A percentile compares a stretch with the other conserved stretches of the same genome.
Conservation (phyloP, 2,329 filamentous ascomycete genomes). For the Grosmannia penicillata region DNA sequence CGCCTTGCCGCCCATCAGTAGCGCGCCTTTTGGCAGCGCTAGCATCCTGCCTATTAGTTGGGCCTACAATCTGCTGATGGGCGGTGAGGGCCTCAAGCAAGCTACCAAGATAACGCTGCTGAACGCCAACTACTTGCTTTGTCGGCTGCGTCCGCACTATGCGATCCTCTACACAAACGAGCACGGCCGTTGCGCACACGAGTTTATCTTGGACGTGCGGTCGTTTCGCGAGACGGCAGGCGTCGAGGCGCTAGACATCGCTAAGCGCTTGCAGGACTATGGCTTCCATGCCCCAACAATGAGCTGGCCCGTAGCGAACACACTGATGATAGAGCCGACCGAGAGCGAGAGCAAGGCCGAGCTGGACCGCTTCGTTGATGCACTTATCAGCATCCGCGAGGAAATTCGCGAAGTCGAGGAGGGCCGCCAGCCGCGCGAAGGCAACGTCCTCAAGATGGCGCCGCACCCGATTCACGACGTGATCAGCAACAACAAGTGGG, state of each 20-base stretch:
- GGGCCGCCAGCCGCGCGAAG: conserved; percentile 56
- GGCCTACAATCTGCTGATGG: conserved; percentile 94
- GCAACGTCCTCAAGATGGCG: conserved; percentile 78
- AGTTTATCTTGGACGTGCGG: conserved; percentile 87
- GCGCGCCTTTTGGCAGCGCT: conserved; percentile 74
- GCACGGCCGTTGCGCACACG: conserved; percentile 80
- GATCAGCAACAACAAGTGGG: conserved; percentile 53
- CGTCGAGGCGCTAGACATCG: conserved; percentile 85
- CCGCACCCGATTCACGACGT: conserved; percentile 79
- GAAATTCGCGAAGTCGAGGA: conserved; percentile 78
- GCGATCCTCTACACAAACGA: conserved; percentile 87
- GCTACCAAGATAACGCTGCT: conserved; percentile 87
- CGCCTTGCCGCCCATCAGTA: conserved; percentile 47
- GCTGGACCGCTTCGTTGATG: conserved; percentile 85
- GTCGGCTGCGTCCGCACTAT: conserved; percentile 74
- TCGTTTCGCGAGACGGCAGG: conserved; percentile 71
- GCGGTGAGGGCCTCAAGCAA: conserved; percentile 63
- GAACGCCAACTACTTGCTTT: conserved; percentile 93
- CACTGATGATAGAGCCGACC: conserved; percentile 95
- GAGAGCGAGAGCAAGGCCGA: conserved; percentile 87
- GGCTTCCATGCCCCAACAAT: conserved; percentile 96
- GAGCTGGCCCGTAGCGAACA: conserved; percentile 91
- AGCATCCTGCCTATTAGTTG: conserved; percentile 90
- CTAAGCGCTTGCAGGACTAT: conserved; percentile 92
- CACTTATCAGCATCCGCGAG: conserved; percentile 68